Evolutionary conservation across 176 grass and related monocot species (phyloP).

Genomic region (Juncus effusus): DNA sequence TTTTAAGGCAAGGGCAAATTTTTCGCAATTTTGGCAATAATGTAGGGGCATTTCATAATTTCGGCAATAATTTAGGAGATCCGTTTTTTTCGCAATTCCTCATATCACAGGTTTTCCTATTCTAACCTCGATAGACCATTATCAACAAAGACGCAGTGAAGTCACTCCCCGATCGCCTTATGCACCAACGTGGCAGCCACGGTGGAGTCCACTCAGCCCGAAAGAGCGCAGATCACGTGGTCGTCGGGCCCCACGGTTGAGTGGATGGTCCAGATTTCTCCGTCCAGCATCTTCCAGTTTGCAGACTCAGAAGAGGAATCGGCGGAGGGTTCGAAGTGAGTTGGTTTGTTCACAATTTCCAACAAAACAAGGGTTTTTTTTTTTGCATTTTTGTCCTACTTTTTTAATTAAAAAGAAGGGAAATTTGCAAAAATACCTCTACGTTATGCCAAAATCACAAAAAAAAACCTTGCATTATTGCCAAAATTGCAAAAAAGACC

Average conservation of each 20-base stretch:
- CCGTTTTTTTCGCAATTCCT: too few relatives aligned
- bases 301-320: conserved; percentile 80
- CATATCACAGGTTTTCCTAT: too few relatives aligned
- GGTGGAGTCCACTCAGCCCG: conserved; percentile 79
- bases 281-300: conserved; percentile 78
- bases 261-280: conserved; percentile 78
- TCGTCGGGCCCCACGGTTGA: conserved; percentile 52
- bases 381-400: not conserved
- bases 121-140: conserved; percentile 68
- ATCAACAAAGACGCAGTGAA: conserved; percentile 92
- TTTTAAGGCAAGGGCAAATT: too few relatives aligned
- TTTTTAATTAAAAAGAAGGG: not conserved
- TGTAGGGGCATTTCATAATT: too few relatives aligned
- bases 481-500: not conserved
- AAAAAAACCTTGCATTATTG: not conserved
- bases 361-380: not conserved
- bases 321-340: conserved; percentile 31
- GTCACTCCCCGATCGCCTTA: conserved; percentile 67
- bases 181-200: conserved; percentile 77
- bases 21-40: too few relatives aligned
- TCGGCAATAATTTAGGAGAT: too few relatives aligned
- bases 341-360: too few relatives aligned
- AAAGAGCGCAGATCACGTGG: conserved; percentile 90
- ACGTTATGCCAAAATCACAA: not conserved
- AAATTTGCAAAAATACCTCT: not conserved